A percentile compares a stretch with the other conserved stretches of the same genome.
These are phyloP conservation scores for Erysimum cheiri DNA, from an alignment of 441 rosid species.

Conservation along the genomic window DNA sequence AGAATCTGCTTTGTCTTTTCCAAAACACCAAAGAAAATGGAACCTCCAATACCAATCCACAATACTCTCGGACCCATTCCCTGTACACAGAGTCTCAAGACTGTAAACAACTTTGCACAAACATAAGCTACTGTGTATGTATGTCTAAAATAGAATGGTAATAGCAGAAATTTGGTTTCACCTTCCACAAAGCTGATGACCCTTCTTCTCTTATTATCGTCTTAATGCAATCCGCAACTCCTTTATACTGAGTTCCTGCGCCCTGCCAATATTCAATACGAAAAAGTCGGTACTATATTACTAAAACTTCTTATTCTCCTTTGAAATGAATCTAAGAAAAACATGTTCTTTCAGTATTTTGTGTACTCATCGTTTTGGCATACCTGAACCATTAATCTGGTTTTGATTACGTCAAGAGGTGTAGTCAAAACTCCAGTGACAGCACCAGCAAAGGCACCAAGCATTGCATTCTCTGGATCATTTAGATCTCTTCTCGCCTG, in stretches of 20 bases:
- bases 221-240: constrained; percentile 79
- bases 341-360: constrained; percentile 2
- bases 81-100: constrained; percentile 44
- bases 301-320: background rate
- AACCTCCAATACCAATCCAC: constrained; percentile 84
- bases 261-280: constrained; percentile 52
- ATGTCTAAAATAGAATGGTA: background rate
- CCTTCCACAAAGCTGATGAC: constrained; percentile 86
- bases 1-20: constrained; percentile 68
- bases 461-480: constrained; percentile 82
- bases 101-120: constrained; percentile 23
- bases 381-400: constrained; percentile 96
- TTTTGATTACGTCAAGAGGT: constrained; percentile 94
- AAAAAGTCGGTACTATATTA: constrained; percentile 1
- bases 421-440: constrained; percentile 90
- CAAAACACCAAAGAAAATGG: constrained; percentile 71
- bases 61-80: constrained; percentile 73
- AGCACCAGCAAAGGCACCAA: constrained; percentile 96
- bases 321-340: constrained; percentile 25
- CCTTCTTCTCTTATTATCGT: constrained; percentile 88
- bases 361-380: background rate
- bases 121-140: background rate
- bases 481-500: constrained; percentile 89
- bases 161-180: constrained; percentile 31
- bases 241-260: constrained; percentile 75